phyloP scores from a whole-genome alignment of 2,329 filamentous ascomycete species.

The Hypoxylon sp. region DNA sequence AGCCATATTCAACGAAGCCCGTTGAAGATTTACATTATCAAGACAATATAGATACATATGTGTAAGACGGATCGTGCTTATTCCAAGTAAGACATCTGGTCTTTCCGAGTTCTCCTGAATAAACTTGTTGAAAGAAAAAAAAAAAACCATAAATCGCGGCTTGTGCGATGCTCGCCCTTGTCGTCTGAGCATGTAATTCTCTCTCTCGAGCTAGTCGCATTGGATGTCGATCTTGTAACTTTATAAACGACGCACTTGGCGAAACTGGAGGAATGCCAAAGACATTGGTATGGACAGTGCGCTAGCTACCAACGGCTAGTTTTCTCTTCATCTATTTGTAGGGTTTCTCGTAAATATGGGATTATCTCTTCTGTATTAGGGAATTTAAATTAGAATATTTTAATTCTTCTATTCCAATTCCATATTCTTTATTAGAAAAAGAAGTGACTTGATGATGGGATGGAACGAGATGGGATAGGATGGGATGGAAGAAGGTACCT shows the following conservation, averaged over 20 bases:
- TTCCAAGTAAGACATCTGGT: constrained; percentile 18
- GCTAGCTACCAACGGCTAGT: constrained; percentile 18
- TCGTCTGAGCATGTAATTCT: constrained; percentile 34
- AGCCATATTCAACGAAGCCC: constrained; percentile 14
- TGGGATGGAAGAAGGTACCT: constrained; percentile 16
- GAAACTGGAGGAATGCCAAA: constrained; percentile 40
- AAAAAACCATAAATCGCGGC: constrained; percentile 20
- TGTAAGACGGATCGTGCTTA: constrained; percentile 19
- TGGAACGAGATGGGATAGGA: constrained; percentile 10
- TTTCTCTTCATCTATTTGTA: not conserved
- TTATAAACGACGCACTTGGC: constrained; percentile 38
- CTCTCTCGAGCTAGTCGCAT: constrained; percentile 39
- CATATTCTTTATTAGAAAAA: constrained; percentile 1
- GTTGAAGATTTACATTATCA: constrained; percentile 11
- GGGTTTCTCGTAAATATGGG: constrained; percentile 19
- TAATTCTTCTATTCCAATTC: not conserved
- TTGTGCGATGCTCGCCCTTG: constrained; percentile 33
- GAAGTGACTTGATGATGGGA: constrained; percentile 1
- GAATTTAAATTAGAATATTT: constrained; percentile 13
- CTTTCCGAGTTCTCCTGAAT: constrained; percentile 8
- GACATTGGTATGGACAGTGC: constrained; percentile 30
- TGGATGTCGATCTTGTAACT: constrained; percentile 38
- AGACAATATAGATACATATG: constrained; percentile 12
- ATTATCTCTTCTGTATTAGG: constrained; percentile 9
- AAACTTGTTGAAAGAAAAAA: no score